A percentile compares a stretch with the other conserved stretches of the same genome.
Evolutionary conservation across 2,329 filamentous ascomycete species (phyloP).

Genomic region (Exophiala dermatitidis): DNA sequence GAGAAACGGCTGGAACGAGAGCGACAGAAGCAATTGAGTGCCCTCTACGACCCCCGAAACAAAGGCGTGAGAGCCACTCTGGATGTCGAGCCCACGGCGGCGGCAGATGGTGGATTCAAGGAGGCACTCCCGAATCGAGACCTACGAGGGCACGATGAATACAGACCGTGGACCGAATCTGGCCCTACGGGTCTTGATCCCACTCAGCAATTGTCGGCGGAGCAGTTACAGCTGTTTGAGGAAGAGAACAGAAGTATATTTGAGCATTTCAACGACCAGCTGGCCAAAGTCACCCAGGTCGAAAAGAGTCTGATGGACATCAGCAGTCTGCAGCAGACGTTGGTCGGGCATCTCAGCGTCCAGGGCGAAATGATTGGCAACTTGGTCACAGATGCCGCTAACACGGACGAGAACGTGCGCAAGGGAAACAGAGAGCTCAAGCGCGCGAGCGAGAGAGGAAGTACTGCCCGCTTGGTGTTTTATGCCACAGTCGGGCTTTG

Average conservation of each 20-base stretch:
- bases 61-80: constrained; percentile 15
- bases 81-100: neutral
- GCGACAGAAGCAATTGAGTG: constrained; percentile 80
- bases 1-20: constrained; percentile 77
- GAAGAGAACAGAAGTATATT: constrained; percentile 89
- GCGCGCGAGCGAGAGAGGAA: constrained; percentile 64
- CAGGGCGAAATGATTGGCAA: constrained; percentile 87
- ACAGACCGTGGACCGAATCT: constrained; percentile 24
- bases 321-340: constrained; percentile 79
- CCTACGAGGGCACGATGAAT: constrained; percentile 23
- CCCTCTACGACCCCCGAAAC: constrained; percentile 61
- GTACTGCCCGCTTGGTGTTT: constrained; percentile 69
- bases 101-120: neutral
- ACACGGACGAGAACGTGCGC: constrained; percentile 78
- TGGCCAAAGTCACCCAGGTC: constrained; percentile 88
- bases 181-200: constrained; percentile 29
- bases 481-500: constrained; percentile 72
- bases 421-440: constrained; percentile 88
- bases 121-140: constrained; percentile 15
- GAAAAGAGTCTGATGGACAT: constrained; percentile 91
- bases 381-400: constrained; percentile 72
- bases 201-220: constrained; percentile 57
- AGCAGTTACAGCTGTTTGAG: constrained; percentile 89
- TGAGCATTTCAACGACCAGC: constrained; percentile 84
- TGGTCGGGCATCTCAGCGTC: constrained; percentile 75